Evolutionary conservation across 164 flowering plant genomes (phyloP), one percentile per base, ranked within the genome.

Genomic region (Nelumbo lutea): DNA sequence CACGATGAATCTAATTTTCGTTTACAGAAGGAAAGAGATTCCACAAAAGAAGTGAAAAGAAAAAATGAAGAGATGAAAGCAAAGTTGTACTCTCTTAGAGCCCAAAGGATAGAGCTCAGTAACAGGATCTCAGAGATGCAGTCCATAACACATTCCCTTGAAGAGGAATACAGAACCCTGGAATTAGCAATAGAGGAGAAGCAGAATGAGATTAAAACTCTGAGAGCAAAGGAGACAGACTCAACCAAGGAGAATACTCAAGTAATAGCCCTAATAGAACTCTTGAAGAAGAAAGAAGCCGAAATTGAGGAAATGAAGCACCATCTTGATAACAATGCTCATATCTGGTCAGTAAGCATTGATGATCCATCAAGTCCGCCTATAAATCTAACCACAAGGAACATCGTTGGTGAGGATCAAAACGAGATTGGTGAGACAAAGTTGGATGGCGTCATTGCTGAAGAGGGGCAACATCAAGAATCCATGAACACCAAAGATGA

Each of bases 251-350:
- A 78, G 11, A 67, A 50, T 62, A 42, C 70, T 66, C 83, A 75
- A 61, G 61, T 70, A 60, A 15, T 43, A 44, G 72, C 79, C 68
- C 72, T 86, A 39, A 75, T 60, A 8, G 79, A 80, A 70, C 70
- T 68, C 11, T 48, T 87, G 71, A 82, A 78, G 77, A 82, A 81
- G 67, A 87, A 86, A 70, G 93, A 88, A 60, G 75, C 75, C 45
- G 87, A 86, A 66, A 76, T 84, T 47, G 76, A 80, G 15, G 82
- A 81, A 7, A 66, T 84, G 82, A 84, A 83, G 74, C 77, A 40
- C n/a, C 80, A 56, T 1, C 75, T 77, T 38, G 67, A 78, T 52
- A 50, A 42, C 3, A 77, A 74, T 4, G 73, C n/a, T 46, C 71
- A 76, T 3, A 64, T 76, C 11, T 67, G 79, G 82, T 74, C 82